phyloP scores from a whole-genome alignment of 768 basidiomycete genomes.

The Agrocybe praecox region DNA sequence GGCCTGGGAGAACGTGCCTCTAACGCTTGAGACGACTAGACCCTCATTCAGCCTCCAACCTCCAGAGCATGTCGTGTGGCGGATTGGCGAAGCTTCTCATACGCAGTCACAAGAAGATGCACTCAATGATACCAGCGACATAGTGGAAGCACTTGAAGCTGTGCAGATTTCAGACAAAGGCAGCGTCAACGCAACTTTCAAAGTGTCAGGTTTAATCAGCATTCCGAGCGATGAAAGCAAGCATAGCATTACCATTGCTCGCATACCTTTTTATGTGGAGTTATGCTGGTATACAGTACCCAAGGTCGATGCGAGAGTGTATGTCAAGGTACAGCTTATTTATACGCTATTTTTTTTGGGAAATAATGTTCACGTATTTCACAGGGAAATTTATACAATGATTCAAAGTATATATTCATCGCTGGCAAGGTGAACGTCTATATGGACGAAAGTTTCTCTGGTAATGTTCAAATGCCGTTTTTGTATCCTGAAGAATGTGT shows the following conservation, averaged over 20 bases:
- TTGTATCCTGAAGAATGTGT: constrained; percentile 41
- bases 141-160: too few species aligned
- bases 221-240: constrained; percentile 37
- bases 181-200: constrained; percentile 38
- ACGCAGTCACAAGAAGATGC: too few species aligned
- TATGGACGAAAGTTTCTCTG: constrained; percentile 52
- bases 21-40: constrained; percentile 35
- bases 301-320: constrained; percentile 38
- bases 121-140: too few species aligned
- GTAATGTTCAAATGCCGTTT: constrained; percentile 36
- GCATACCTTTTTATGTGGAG: constrained; percentile 36
- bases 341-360: too few species aligned
- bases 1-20: constrained; percentile 35
- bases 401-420: constrained; percentile 32
- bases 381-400: too few species aligned
- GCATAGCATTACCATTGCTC: constrained; percentile 39
- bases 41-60: constrained; percentile 32
- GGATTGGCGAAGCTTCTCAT: neutral
- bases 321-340: constrained; percentile 37
- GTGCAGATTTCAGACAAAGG: constrained; percentile 32
- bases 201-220: constrained; percentile 31
- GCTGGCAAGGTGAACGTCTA: constrained; percentile 46
- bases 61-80: constrained; percentile 31
- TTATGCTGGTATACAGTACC: constrained; percentile 36
- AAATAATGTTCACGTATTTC: neutral